Conservation (phyloP, 2,329 filamentous ascomycete genomes). For the Paracoccidioides brasiliensis region DNA sequence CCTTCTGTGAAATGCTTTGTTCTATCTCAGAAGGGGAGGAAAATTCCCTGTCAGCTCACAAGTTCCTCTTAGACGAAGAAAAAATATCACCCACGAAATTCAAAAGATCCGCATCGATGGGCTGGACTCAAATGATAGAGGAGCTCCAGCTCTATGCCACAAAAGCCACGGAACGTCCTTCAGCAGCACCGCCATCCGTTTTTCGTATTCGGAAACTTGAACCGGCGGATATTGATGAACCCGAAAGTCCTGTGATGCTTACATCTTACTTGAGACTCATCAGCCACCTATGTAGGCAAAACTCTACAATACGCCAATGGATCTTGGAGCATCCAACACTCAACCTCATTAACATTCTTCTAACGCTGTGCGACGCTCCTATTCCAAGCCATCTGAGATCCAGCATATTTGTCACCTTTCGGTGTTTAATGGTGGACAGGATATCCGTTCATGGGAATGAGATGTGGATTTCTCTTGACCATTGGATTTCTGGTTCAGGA, state of each 20-base stretch:
- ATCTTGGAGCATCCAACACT: constrained; percentile 56
- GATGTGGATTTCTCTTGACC: constrained; percentile 71
- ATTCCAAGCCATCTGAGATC: constrained; percentile 68
- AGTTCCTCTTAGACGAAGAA: constrained; percentile 79
- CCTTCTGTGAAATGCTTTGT: constrained; percentile 92
- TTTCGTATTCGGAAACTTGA: constrained; percentile 49
- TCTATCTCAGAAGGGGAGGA: constrained; percentile 72
- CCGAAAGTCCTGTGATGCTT: constrained; percentile 91
- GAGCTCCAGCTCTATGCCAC: constrained; percentile 76
- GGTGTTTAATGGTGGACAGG: constrained; percentile 64
- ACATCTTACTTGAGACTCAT: constrained; percentile 86
- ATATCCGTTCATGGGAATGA: constrained; percentile 50
- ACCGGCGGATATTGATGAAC: constrained; percentile 63
- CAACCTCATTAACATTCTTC: constrained; percentile 59
- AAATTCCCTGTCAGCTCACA: constrained; percentile 73
- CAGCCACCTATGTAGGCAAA: constrained; percentile 66
- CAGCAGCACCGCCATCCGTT: constrained; percentile 39
- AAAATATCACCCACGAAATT: constrained; percentile 62
- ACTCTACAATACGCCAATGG: constrained; percentile 57
- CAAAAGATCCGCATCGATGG: constrained; percentile 69
- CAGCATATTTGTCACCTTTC: constrained; percentile 67
- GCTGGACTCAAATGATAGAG: constrained; percentile 84
- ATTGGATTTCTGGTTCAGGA: constrained; percentile 54
- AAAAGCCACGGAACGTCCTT: constrained; percentile 61
- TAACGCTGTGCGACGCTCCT: constrained; percentile 63